These are phyloP conservation scores for Raphanus sativus DNA, from an alignment of 345 rosid species.

Conservation along the genomic window DNA sequence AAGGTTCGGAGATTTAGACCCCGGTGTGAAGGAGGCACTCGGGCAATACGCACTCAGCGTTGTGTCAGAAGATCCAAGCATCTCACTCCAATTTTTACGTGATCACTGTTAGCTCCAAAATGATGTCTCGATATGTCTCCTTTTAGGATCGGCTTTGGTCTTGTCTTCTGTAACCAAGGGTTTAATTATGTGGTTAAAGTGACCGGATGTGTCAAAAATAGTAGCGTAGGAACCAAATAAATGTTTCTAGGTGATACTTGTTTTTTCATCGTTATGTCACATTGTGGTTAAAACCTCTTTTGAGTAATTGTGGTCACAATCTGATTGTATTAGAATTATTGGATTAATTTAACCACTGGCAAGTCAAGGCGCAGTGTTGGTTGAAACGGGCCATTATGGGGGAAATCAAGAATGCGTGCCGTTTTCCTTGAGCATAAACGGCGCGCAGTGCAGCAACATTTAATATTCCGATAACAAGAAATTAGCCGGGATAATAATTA, in stretches of 20 bases:
- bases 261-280: background rate
- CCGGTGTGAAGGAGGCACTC: background rate
- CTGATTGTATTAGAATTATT: background rate
- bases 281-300: background rate
- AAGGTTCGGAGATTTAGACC: background rate
- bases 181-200: background rate
- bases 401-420: conserved; percentile 7
- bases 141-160: background rate
- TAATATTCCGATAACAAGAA: background rate
- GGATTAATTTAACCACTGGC: background rate
- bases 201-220: background rate
- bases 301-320: background rate
- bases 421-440: conserved; percentile 18
- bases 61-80: background rate
- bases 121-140: background rate
- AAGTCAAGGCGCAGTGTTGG: too few species aligned
- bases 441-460: conserved; percentile 4
- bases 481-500: background rate
- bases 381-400: too few species aligned
- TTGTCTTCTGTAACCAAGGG: background rate
- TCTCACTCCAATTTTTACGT: background rate
- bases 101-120: background rate
- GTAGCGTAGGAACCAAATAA: background rate
- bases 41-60: background rate
- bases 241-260: background rate